Conservation (phyloP, 2,329 filamentous ascomycete species). For the Diaporthe amygdali region DNA sequence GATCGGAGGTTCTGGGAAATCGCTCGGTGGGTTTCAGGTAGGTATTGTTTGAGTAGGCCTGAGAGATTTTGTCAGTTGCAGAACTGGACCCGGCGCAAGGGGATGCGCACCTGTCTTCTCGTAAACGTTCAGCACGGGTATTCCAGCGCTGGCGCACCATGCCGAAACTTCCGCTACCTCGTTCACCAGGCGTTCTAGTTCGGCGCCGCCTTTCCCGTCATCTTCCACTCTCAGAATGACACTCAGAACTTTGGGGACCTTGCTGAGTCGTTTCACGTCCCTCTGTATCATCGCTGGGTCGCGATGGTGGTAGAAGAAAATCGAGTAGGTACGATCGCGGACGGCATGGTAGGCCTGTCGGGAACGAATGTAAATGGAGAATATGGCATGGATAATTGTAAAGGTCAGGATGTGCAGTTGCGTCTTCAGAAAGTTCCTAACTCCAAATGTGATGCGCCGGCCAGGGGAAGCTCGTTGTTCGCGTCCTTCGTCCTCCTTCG, state of each 20-base stretch:
- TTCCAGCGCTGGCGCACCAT: constrained; percentile 90
- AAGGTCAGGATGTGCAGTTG: constrained; percentile 73
- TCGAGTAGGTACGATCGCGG: constrained; percentile 76
- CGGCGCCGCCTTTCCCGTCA: constrained; percentile 71
- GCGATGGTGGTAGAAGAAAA: constrained; percentile 94
- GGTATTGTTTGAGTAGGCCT: constrained; percentile 90
- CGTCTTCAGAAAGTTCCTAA: constrained; percentile 65
- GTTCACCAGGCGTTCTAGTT: constrained; percentile 83
- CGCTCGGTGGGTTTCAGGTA: constrained; percentile 81
- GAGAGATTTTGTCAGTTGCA: constrained; percentile 27
- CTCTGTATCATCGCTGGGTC: constrained; percentile 91
- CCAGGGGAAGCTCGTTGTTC: constrained; percentile 25
- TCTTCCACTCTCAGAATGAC: constrained; percentile 80
- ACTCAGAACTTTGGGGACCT: constrained; percentile 85
- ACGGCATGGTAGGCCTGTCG: constrained; percentile 82
- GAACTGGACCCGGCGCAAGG: neutral
- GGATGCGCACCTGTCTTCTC: constrained; percentile 78
- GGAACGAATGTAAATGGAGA: constrained; percentile 85
- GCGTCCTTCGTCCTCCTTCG: constrained; percentile 36
- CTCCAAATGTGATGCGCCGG: constrained; percentile 45
- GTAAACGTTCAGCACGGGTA: constrained; percentile 87
- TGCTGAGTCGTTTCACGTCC: constrained; percentile 77
- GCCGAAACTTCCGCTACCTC: constrained; percentile 91
- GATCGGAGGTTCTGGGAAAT: constrained; percentile 80
- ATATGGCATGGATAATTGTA: constrained; percentile 76